Conservation (phyloP, 1,284 basidiomycete species). For the Phellinidium pouzarii region DNA sequence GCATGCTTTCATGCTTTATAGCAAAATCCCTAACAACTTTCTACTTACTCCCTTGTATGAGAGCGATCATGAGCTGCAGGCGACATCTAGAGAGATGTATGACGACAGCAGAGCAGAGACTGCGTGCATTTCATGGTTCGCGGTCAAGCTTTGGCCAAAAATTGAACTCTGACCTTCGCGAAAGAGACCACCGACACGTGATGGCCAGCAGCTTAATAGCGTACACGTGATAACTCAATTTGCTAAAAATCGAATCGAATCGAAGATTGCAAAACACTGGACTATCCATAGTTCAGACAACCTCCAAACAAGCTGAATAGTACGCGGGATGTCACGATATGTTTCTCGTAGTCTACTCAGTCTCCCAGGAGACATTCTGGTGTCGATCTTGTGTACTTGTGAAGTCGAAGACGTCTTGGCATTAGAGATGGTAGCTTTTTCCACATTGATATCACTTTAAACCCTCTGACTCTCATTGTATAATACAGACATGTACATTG, state of each 20-base stretch:
- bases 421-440: neutral
- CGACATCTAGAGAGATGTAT: neutral
- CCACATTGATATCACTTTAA: too few relatives aligned
- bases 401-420: neutral
- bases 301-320: neutral
- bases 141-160: neutral
- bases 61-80: neutral
- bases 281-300: too few relatives aligned
- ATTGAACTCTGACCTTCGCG: neutral
- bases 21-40: neutral
- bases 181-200: neutral
- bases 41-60: slow-evolving; percentile 6
- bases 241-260: too few relatives aligned
- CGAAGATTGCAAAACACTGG: too few relatives aligned
- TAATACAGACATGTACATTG: neutral
- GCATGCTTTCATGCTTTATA: neutral
- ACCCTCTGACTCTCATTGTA: neutral
- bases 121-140: slow-evolving; percentile 5
- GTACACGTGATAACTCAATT: too few relatives aligned
- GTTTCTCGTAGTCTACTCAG: neutral
- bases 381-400: neutral
- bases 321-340: neutral
- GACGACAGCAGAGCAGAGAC: neutral
- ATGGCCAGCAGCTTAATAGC: too few relatives aligned
- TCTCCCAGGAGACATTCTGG: neutral